Base-by-base conservation (phyloP, 345 rosid genomes). In the Eucalyptus brandiana region DNA sequence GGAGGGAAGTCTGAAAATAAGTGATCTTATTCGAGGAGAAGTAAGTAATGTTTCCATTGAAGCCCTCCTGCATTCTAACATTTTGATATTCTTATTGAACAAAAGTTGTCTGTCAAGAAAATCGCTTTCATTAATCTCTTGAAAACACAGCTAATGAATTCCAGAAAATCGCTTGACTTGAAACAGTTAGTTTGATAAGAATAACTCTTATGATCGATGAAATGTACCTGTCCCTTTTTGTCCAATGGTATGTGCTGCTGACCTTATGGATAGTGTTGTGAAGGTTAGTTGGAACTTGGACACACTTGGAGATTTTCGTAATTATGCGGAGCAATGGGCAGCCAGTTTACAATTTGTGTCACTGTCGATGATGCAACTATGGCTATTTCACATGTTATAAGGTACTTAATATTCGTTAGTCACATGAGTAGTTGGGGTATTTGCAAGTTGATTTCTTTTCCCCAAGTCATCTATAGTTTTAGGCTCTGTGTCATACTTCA, bases 291-390 rank as follows among this genome's bases (percentile, higher is more conserved):
- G 99, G 99, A 95, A 95, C 89, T 94, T 96, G 93, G 94, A 96
- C 91, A 96, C 99, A 16, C 97, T 97, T 85, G 99, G 99, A 86
- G 99, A 97, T 94, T 97, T 97, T 93, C 37, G 99, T 97, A 81
- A 94, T 96, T 60, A 96, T 96, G 98, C 95, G 98, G 92, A 96
- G 98, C 94, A 97, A 96, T 60, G 99, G 99, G 50, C 98, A 95
- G 90, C 99, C 99, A 86, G 98, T 96, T 87, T 97, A 96, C 95
- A 97, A 96, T 92, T 97, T 96, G 99, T 92, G 99, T 97, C 86
- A 95, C 98, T 5, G 97, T 97, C n/a, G 99, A 97, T 94, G 99
- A 97, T 93, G 96, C 99, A 87, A 93, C 97, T 90, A 97, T 96
- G 99, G 97, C 99, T 89, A 97, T 97, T 86, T 96, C 99, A 69